Evolutionary conservation across 352 stramenopile genomes (phyloP).

Genomic region (Phytophthora idaei): DNA sequence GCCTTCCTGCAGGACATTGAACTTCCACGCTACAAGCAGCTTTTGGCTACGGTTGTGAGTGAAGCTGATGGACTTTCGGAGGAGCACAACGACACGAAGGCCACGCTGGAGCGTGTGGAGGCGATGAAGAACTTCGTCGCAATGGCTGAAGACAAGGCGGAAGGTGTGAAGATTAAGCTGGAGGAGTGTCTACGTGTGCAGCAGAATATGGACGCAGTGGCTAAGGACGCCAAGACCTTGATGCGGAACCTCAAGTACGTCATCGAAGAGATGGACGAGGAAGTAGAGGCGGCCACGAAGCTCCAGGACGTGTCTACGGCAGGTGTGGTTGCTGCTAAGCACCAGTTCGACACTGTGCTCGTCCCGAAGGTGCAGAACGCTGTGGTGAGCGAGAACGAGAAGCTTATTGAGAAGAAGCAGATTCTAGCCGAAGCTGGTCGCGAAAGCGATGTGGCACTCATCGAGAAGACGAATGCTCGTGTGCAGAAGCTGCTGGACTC

Average conservation of each 20-base stretch:
- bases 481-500: slow-evolving; percentile 72
- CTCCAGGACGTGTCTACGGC: slow-evolving; percentile 74
- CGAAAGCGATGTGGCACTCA: slow-evolving; percentile 62
- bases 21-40: slow-evolving; percentile 82
- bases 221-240: slow-evolving; percentile 86
- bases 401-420: slow-evolving; percentile 83
- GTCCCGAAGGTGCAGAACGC: slow-evolving; percentile 76
- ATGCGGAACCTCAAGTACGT: slow-evolving; percentile 91
- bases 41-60: slow-evolving; percentile 69
- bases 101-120: slow-evolving; percentile 74
- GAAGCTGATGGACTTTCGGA: slow-evolving; percentile 68
- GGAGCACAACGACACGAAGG: slow-evolving; percentile 72
- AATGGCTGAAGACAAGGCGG: slow-evolving; percentile 74
- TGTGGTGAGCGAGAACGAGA: slow-evolving; percentile 78
- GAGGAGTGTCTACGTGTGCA: slow-evolving; percentile 64
- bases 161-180: slow-evolving; percentile 63
- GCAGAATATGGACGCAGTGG: slow-evolving; percentile 77
- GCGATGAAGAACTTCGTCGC: slow-evolving; percentile 78
- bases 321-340: slow-evolving; percentile 67
- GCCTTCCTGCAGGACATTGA: slow-evolving; percentile 85
- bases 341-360: slow-evolving; percentile 70
- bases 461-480: slow-evolving; percentile 76
- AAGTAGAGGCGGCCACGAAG: slow-evolving; percentile 79
- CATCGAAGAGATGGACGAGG: slow-evolving; percentile 89
- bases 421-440: slow-evolving; percentile 65